Evolutionary conservation across 257 asterid genomes (phyloP).

Genomic region (Capsicum rhomboideum): DNA sequence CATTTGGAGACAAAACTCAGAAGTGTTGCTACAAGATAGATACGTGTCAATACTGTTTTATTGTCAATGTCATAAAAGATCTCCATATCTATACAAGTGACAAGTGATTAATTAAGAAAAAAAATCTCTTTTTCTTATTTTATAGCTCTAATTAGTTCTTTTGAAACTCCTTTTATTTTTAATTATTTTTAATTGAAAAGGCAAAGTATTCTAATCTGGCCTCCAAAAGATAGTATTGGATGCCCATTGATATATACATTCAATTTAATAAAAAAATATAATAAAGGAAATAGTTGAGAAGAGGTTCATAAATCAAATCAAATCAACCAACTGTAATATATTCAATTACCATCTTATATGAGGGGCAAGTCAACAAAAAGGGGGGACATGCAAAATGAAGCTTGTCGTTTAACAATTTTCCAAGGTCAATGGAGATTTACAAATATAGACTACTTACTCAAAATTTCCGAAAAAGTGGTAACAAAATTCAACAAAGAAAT

Average conservation of each 20-base stretch:
- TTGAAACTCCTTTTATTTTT: neutral
- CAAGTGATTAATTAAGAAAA: neutral
- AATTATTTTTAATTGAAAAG: neutral
- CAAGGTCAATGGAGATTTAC: conserved; percentile 32
- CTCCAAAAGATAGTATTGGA: neutral
- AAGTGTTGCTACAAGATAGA: neutral
- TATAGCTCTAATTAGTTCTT: neutral
- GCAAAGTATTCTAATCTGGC: neutral
- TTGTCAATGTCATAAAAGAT: neutral
- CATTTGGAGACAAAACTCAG: neutral
- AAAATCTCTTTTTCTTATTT: neutral
- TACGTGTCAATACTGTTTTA: neutral
- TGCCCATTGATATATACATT: neutral
- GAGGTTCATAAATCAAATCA: neutral
- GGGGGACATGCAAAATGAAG: neutral
- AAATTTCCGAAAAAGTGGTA: neutral
- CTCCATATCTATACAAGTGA: neutral
- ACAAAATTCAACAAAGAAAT: neutral
- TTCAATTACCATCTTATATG: neutral
- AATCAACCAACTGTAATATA: neutral
- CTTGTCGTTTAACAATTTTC: conserved; percentile 5
- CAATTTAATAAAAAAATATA: neutral
- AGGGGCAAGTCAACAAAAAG: neutral
- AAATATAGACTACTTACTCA: conserved; percentile 11
- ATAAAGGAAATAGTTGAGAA: neutral